phyloP scores from a whole-genome alignment of 495 filamentous ascomycete genomes.

The Margaritispora aquatica region DNA sequence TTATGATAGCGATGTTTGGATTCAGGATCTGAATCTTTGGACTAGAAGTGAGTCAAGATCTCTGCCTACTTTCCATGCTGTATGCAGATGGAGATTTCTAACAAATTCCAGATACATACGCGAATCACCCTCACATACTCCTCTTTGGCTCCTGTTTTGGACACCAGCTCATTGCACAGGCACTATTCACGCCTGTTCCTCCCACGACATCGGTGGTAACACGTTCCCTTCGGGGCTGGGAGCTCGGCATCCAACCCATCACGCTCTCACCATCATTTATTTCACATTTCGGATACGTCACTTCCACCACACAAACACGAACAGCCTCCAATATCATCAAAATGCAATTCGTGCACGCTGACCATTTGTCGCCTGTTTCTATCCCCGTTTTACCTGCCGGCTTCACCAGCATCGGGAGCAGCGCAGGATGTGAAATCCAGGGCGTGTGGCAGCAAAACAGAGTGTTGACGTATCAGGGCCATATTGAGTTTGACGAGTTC shows the following conservation, averaged over 20 bases:
- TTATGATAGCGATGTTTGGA: slow-evolving; percentile 68
- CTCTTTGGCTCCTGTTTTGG: slow-evolving; percentile 75
- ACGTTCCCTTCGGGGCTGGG: slow-evolving; percentile 63
- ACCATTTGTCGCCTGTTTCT: slow-evolving; percentile 38
- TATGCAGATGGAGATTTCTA: no score
- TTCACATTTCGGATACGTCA: slow-evolving; percentile 13
- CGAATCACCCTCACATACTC: slow-evolving; percentile 32
- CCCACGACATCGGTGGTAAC: slow-evolving; percentile 43
- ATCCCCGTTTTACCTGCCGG: slow-evolving; percentile 42
- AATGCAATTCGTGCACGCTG: slow-evolving; percentile 85
- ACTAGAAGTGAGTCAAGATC: slow-evolving; percentile 30
- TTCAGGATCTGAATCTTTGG: slow-evolving; percentile 64
- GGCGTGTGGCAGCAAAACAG: slow-evolving; percentile 63
- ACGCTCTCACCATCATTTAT: slow-evolving; percentile 61
- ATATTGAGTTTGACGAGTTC: slow-evolving; percentile 65
- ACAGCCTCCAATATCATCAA: not conserved
- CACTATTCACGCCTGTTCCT: slow-evolving; percentile 43
- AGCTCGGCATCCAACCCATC: slow-evolving; percentile 65
- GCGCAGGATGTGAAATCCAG: slow-evolving; percentile 62
- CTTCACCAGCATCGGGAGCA: slow-evolving; percentile 56
- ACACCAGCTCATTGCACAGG: slow-evolving; percentile 79
- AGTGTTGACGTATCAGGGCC: slow-evolving; percentile 77
- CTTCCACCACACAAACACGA: not conserved
- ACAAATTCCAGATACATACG: slow-evolving; percentile 51
- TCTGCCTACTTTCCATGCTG: not conserved